phyloP scores from a whole-genome alignment of 352 stramenopile genomes.

The Globisporangium splendens region DNA sequence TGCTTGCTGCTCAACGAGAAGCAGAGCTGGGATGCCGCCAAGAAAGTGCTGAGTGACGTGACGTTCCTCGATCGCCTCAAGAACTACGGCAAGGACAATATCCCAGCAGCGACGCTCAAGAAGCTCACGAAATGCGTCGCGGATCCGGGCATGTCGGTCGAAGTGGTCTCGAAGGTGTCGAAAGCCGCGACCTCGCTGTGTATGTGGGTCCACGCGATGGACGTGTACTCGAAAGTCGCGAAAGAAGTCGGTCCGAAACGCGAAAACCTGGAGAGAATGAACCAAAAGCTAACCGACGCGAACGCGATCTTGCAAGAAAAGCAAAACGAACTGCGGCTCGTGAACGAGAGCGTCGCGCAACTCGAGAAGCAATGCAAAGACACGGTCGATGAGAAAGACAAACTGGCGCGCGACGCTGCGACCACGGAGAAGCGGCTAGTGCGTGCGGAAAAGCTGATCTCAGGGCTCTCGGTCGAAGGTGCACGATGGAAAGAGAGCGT shows the following conservation, averaged over 20 bases:
- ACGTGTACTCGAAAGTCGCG: constrained; percentile 93
- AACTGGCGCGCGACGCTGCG: constrained; percentile 79
- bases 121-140: constrained; percentile 85
- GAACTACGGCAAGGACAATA: constrained; percentile 95
- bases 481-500: constrained; percentile 92
- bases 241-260: constrained; percentile 94
- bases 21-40: constrained; percentile 90
- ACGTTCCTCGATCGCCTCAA: constrained; percentile 90
- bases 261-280: constrained; percentile 90
- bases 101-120: constrained; percentile 80
- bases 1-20: constrained; percentile 92
- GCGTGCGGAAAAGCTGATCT: constrained; percentile 91
- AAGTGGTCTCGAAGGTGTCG: constrained; percentile 91
- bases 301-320: constrained; percentile 87
- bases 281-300: constrained; percentile 84
- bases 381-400: constrained; percentile 90
- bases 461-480: constrained; percentile 86
- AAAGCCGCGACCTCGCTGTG: constrained; percentile 89
- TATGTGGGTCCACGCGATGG: constrained; percentile 94
- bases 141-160: constrained; percentile 85
- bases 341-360: constrained; percentile 89
- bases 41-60: constrained; percentile 88
- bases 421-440: constrained; percentile 88
- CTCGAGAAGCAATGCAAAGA: constrained; percentile 90
- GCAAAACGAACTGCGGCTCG: constrained; percentile 80